phyloP scores from a whole-genome alignment of 768 basidiomycete species.

The Candolleomyces aberdarensis region DNA sequence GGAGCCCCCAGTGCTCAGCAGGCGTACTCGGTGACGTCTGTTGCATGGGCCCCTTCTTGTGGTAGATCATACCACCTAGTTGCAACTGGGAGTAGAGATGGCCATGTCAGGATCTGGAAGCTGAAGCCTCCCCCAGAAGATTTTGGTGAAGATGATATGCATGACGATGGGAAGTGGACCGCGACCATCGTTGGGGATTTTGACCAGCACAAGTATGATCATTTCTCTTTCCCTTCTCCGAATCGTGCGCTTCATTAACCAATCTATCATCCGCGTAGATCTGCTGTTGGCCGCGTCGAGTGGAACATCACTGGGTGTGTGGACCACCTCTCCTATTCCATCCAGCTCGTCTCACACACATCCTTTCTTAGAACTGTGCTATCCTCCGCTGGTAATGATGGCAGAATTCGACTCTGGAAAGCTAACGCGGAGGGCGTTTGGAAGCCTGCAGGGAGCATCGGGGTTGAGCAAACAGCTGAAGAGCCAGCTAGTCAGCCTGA shows the following conservation, averaged over 20 bases:
- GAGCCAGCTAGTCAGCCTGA: conserved; percentile 28
- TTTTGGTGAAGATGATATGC: conserved; percentile 33
- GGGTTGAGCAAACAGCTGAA: conserved; percentile 68
- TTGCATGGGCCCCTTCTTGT: conserved; percentile 93
- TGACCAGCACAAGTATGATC: conserved; percentile 71
- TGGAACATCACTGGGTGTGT: conserved; percentile 88
- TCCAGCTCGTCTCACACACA: neutral
- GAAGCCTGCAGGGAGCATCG: conserved; percentile 78
- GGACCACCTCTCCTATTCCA: conserved; percentile 3
- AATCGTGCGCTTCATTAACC: neutral
- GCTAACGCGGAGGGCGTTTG: conserved; percentile 81
- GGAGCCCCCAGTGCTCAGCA: neutral
- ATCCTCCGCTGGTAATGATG: conserved; percentile 81
- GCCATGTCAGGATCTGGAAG: conserved; percentile 87
- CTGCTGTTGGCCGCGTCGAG: conserved; percentile 80
- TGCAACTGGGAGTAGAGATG: conserved; percentile 87
- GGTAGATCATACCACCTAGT: conserved; percentile 93
- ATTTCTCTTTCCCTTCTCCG: neutral
- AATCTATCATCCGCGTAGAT: conserved; percentile 34
- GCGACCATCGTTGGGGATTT: conserved; percentile 81
- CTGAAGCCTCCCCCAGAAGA: conserved; percentile 59
- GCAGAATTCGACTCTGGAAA: conserved; percentile 83
- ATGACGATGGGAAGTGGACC: conserved; percentile 64
- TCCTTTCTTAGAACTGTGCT: conserved; percentile 61
- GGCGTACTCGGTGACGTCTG: conserved; percentile 60